Conservation (phyloP, 169 alveolate species). For the Plasmodium ovale region DNA sequence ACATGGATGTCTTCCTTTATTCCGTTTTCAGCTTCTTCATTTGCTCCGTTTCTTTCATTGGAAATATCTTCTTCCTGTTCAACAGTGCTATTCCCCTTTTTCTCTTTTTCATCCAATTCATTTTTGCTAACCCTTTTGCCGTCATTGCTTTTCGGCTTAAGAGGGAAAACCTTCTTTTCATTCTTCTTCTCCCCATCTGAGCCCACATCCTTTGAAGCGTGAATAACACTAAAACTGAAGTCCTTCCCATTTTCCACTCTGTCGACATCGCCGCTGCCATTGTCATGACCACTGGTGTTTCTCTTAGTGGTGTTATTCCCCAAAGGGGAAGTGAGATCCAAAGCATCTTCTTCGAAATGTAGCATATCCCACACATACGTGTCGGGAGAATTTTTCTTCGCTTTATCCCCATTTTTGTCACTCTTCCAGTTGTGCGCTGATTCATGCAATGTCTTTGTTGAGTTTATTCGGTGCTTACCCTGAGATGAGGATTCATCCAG, state of each 20-base stretch:
- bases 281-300: slow-evolving; percentile 3
- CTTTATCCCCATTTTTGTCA: too few relatives aligned
- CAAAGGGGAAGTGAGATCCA: not conserved
- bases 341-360: not conserved
- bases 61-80: not conserved
- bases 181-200: not conserved
- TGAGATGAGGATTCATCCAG: too few relatives aligned
- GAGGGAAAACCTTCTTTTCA: not conserved
- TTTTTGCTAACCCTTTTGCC: not conserved
- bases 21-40: not conserved
- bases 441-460: too few relatives aligned
- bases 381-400: too few relatives aligned
- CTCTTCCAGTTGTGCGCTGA: too few relatives aligned
- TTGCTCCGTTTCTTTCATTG: not conserved
- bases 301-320: too few relatives aligned
- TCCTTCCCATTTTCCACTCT: not conserved
- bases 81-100: not conserved
- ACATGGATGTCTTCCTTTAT: not conserved
- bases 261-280: not conserved
- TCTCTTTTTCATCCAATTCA: slow-evolving; percentile 1
- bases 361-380: too few relatives aligned
- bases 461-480: too few relatives aligned
- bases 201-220: too few relatives aligned
- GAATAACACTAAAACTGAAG: too few relatives aligned
- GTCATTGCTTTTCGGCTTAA: slow-evolving; percentile 4